Evolutionary conservation across 2,329 filamentous ascomycete species (phyloP).

Genomic region (Orbilia quercus): DNA sequence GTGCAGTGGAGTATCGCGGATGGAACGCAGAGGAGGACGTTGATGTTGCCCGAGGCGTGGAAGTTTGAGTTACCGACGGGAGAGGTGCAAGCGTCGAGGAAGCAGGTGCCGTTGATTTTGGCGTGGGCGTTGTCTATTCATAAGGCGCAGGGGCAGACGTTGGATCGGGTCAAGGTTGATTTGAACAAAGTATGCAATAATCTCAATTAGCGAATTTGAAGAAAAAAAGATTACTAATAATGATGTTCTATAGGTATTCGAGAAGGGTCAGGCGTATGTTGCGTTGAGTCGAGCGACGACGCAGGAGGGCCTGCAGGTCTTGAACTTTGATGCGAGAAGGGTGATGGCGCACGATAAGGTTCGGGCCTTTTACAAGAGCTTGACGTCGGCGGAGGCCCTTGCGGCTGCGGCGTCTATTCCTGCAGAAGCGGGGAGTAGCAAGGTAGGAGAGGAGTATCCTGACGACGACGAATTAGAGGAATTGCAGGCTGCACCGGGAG

Average conservation of each 20-base stretch:
- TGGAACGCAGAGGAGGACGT: slow-evolving; percentile 78
- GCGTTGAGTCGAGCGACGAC: slow-evolving; percentile 91
- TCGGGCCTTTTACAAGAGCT: slow-evolving; percentile 82
- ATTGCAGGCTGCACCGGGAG: slow-evolving; percentile 1
- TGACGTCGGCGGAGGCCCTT: slow-evolving; percentile 77
- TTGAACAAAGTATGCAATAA: slow-evolving; percentile 72
- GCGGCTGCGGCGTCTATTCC: slow-evolving; percentile 21
- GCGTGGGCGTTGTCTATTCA: slow-evolving; percentile 98
- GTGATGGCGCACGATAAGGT: slow-evolving; percentile 95
- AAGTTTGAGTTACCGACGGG: slow-evolving; percentile 97
- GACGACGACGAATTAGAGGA: slow-evolving; percentile 53
- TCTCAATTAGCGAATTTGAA: not conserved
- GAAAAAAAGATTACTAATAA: slow-evolving; percentile 1
- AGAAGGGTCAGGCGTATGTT: slow-evolving; percentile 97
- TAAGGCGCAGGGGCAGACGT: slow-evolving; percentile 85
- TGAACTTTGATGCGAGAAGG: slow-evolving; percentile 87
- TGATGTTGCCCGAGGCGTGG: slow-evolving; percentile 90
- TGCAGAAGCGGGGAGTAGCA: not conserved
- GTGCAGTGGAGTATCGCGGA: slow-evolving; percentile 85
- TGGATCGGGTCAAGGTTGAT: slow-evolving; percentile 94
- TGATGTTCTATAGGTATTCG: slow-evolving; percentile 71
- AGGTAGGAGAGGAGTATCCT: slow-evolving; percentile 60
- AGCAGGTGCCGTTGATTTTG: slow-evolving; percentile 80
- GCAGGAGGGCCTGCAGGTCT: slow-evolving; percentile 85
- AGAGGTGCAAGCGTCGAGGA: slow-evolving; percentile 79